phyloP scores from a whole-genome alignment of 1,284 basidiomycete species.

The Heterobasidion irregulare region DNA sequence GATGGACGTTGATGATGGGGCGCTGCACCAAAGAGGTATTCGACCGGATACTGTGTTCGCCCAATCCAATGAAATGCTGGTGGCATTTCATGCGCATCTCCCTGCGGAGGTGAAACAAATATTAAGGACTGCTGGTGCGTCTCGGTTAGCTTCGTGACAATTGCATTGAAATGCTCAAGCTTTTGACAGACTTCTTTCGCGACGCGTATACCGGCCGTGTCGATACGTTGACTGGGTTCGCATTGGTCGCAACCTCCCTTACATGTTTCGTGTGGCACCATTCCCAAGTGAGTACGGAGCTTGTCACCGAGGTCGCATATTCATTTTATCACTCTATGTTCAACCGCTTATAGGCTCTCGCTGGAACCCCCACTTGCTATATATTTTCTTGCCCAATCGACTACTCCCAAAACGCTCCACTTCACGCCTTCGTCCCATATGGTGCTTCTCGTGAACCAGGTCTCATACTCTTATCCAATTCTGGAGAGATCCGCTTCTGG shows the following conservation, averaged over 20 bases:
- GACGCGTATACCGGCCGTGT: constrained; percentile 64
- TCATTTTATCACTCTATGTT: background rate
- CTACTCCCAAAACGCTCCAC: constrained; percentile 41
- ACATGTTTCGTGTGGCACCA: constrained; percentile 83
- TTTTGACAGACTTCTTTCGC: constrained; percentile 51
- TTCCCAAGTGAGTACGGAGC: constrained; percentile 38
- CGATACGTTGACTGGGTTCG: constrained; percentile 64
- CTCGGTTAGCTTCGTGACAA: background rate
- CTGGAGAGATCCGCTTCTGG: constrained; percentile 69
- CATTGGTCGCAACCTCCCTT: constrained; percentile 58
- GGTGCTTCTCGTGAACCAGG: constrained; percentile 68
- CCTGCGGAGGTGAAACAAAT: constrained; percentile 69
- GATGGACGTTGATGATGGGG: constrained; percentile 60
- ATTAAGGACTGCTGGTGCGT: constrained; percentile 56
- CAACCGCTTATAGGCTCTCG: constrained; percentile 36
- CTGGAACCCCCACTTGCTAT: constrained; percentile 70
- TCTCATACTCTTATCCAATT: constrained; percentile 57
- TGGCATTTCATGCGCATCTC: constrained; percentile 60
- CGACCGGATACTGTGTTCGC: constrained; percentile 52
- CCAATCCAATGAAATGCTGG: constrained; percentile 62
- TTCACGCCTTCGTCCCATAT: constrained; percentile 64
- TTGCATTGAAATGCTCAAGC: background rate
- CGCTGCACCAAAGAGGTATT: constrained; percentile 21
- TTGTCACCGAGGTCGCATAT: background rate
- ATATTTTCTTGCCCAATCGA: constrained; percentile 64